Conservation (phyloP, 108 stramenopile species). For the Cyclotella choctawhatcheeana region DNA sequence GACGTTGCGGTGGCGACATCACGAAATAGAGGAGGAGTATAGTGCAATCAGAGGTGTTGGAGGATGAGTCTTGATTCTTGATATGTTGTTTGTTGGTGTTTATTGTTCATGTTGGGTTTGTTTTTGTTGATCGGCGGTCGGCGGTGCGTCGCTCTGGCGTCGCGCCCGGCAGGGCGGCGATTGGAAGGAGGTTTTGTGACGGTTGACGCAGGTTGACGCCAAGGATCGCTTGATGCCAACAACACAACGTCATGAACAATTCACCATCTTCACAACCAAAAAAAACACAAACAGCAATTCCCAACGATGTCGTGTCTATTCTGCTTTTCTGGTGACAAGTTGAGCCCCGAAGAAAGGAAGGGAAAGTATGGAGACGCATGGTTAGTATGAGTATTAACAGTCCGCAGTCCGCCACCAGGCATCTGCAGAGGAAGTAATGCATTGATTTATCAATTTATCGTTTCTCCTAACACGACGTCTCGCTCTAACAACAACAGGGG, state of each 20-base stretch:
- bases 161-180: too few relatives aligned
- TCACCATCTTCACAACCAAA: too few relatives aligned
- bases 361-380: slow-evolving; percentile 65
- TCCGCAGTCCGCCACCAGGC: too few relatives aligned
- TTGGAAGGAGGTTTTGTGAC: too few relatives aligned
- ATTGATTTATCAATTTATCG: background rate
- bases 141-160: too few relatives aligned
- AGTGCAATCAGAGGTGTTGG: background rate
- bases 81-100: background rate
- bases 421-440: background rate
- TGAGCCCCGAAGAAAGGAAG: slow-evolving; percentile 56
- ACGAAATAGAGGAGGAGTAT: too few relatives aligned
- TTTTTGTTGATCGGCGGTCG: background rate
- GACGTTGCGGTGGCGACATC: background rate
- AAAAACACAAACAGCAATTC: too few relatives aligned
- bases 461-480: background rate
- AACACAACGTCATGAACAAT: too few relatives aligned
- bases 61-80: background rate
- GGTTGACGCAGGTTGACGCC: too few relatives aligned
- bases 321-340: slow-evolving; percentile 64
- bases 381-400: too few relatives aligned
- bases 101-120: background rate
- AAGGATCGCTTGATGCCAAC: too few relatives aligned
- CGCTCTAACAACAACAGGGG: slow-evolving; percentile 30
- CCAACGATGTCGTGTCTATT: slow-evolving; percentile 63